Evolutionary conservation across 2,329 filamentous ascomycete genomes (phyloP).

Genomic region (Aspergillus ruber): DNA sequence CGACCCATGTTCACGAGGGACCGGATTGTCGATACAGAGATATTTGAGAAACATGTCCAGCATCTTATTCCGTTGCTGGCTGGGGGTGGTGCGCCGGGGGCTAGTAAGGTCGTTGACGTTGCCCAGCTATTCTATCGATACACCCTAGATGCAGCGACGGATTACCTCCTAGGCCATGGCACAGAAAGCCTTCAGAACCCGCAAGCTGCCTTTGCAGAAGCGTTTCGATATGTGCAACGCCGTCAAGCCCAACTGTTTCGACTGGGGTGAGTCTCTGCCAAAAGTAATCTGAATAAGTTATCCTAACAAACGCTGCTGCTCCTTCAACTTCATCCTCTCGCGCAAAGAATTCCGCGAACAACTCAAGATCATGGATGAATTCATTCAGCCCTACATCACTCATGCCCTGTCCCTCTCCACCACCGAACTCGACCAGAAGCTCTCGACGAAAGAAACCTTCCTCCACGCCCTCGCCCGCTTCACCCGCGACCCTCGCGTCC

Average conservation of each 20-base stretch:
- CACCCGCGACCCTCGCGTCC: conserved; percentile 57
- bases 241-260: conserved; percentile 63
- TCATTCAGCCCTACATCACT: conserved; percentile 73
- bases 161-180: conserved; percentile 74
- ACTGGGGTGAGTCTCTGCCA: conserved; percentile 45
- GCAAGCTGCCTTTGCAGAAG: conserved; percentile 66
- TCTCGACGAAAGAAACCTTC: conserved; percentile 71
- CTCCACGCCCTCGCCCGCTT: conserved; percentile 76
- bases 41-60: conserved; percentile 74
- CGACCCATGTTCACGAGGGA: conserved; percentile 83
- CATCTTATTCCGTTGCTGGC: conserved; percentile 63
- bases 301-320: conserved; percentile 32
- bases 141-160: conserved; percentile 76
- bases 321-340: conserved; percentile 58
- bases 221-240: conserved; percentile 72
- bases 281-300: neutral
- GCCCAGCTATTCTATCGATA: conserved; percentile 74
- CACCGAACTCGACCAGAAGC: conserved; percentile 65
- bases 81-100: conserved; percentile 31
- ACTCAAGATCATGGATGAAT: conserved; percentile 64
- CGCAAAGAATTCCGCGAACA: conserved; percentile 56
- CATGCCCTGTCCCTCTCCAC: conserved; percentile 61
- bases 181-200: conserved; percentile 58
- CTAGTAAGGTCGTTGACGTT: conserved; percentile 56
- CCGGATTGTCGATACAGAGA: conserved; percentile 72